Evolutionary conservation across 208 protist genomes (phyloP).

Genomic region (Leishmania lainsoni): DNA sequence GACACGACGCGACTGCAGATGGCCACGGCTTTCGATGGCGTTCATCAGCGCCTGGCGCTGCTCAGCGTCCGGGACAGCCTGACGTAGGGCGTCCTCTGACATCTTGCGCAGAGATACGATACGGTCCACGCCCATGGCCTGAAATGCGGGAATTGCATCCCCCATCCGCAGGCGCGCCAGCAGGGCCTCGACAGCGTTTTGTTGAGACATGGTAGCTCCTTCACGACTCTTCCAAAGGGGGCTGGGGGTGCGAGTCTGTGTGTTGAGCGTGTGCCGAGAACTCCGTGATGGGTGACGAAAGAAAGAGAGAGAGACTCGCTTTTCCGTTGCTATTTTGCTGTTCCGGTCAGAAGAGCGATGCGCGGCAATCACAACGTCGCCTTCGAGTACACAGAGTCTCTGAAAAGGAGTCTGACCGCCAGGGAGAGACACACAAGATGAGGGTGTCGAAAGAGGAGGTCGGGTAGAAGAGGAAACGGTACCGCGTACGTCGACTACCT

Average conservation of each 20-base stretch:
- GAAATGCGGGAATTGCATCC: conserved; percentile 72
- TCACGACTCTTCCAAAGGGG: neutral
- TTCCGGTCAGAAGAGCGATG: neutral
- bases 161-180: conserved; percentile 77
- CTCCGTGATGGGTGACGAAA: neutral
- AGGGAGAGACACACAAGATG: neutral
- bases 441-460: neutral
- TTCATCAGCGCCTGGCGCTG: conserved; percentile 68
- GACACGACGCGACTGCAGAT: conserved; percentile 49
- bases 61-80: conserved; percentile 74
- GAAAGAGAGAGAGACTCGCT: neutral
- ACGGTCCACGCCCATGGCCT: conserved; percentile 70
- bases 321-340: neutral
- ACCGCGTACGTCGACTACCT: neutral
- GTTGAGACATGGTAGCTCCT: conserved; percentile 24
- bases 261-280: neutral
- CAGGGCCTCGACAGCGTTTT: conserved; percentile 73
- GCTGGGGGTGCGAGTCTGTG: neutral
- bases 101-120: conserved; percentile 79
- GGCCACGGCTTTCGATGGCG: conserved; percentile 73
- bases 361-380: neutral
- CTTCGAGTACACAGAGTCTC: neutral
- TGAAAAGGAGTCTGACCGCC: neutral
- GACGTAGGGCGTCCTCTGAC: conserved; percentile 60
- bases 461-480: neutral